Conservation (phyloP, 2,329 filamentous ascomycete species). For the Taxawa tesnikishii region DNA sequence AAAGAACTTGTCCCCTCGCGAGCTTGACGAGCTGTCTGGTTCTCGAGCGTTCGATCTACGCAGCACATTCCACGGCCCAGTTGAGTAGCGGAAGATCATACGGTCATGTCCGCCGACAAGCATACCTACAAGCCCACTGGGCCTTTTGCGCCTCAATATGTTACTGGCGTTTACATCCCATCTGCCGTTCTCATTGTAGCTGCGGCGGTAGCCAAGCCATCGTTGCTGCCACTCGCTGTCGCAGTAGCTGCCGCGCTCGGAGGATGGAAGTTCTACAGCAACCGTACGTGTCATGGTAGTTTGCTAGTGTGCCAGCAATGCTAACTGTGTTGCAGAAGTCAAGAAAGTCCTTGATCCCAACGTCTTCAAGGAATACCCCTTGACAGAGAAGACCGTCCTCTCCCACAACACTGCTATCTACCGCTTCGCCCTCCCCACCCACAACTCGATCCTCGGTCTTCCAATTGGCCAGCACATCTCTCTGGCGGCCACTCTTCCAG, state of each 20-base stretch:
- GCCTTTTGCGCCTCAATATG: slow-evolving; percentile 48
- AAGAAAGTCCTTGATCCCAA: slow-evolving; percentile 78
- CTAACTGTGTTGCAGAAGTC: slow-evolving; percentile 42
- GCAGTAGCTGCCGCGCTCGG: slow-evolving; percentile 54
- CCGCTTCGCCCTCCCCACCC: slow-evolving; percentile 73
- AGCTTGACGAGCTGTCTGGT: too few species aligned
- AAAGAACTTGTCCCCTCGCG: not conserved
- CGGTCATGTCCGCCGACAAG: slow-evolving; percentile 8
- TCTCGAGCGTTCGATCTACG: not conserved
- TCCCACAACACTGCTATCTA: slow-evolving; percentile 99
- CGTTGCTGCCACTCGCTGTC: slow-evolving; percentile 62
- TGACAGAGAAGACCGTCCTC: slow-evolving; percentile 88
- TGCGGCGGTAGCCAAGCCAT: slow-evolving; percentile 63
- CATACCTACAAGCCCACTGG: slow-evolving; percentile 18
- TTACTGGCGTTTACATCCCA: slow-evolving; percentile 75
- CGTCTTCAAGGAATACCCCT: slow-evolving; percentile 80
- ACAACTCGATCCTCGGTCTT: slow-evolving; percentile 66
- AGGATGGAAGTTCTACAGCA: slow-evolving; percentile 57
- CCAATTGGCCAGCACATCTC: slow-evolving; percentile 85
- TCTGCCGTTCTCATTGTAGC: slow-evolving; percentile 67
- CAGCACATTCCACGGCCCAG: too few species aligned
- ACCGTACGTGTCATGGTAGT: too few species aligned
- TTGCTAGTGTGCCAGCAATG: too few species aligned
- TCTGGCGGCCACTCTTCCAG: slow-evolving; percentile 71
- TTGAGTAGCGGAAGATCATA: too few species aligned